These are phyloP conservation scores for Coemansia furcata DNA, from an alignment of 192 early-diverging fungal genomes.

Conservation along the genomic window DNA sequence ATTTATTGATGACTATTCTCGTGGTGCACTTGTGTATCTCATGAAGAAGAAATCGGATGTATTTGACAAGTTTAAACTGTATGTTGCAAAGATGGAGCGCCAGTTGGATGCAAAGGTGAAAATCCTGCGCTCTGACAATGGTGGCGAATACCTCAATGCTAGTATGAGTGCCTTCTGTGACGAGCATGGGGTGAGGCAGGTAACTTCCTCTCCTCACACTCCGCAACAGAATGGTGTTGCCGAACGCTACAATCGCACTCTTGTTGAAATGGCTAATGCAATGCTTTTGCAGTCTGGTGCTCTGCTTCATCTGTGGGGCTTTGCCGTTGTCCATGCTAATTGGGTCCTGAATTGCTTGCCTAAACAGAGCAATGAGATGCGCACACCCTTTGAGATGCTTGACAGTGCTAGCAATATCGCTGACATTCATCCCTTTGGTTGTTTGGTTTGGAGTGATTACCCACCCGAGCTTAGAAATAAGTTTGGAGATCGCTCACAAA, in stretches of 20 bases:
- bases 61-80: neutral
- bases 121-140: neutral
- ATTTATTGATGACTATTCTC: slow-evolving; percentile 4
- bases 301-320: neutral
- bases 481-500: slow-evolving; percentile 2
- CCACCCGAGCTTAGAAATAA: slow-evolving; percentile 2
- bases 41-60: slow-evolving; percentile 6
- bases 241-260: slow-evolving; percentile 1
- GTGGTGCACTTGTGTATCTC: neutral
- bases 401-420: slow-evolving; percentile 1
- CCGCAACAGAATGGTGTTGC: slow-evolving; percentile 5
- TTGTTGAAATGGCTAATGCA: neutral
- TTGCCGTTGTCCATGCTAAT: slow-evolving; percentile 2
- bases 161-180: neutral
- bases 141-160: slow-evolving; percentile 1
- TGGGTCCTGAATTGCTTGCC: slow-evolving; percentile 9
- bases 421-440: slow-evolving; percentile 8
- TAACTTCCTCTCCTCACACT: neutral
- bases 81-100: slow-evolving; percentile 1
- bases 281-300: neutral
- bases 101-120: slow-evolving; percentile 4
- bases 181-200: neutral
- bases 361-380: slow-evolving; percentile 2
- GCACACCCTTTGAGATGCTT: slow-evolving; percentile 1
- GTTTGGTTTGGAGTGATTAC: neutral